Evolutionary conservation across 257 asterid genomes (phyloP).

Genomic region (Eucommia ulmoides): DNA sequence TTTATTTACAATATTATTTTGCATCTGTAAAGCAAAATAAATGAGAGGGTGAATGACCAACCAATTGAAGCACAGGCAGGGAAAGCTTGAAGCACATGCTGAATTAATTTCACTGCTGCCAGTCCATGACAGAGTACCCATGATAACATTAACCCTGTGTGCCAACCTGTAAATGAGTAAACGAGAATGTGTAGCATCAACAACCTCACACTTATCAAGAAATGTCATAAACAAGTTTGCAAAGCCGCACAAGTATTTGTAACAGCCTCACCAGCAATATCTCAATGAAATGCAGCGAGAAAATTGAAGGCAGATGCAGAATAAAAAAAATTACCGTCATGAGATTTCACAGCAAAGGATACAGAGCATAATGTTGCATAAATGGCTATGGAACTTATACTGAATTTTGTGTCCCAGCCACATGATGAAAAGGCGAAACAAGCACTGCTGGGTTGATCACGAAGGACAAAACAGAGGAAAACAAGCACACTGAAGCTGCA

Average conservation of each 20-base stretch:
- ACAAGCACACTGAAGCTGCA: constrained; percentile 55
- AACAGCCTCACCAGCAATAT: constrained; percentile 3
- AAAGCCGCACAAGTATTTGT: constrained; percentile 2
- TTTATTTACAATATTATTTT: too few species aligned
- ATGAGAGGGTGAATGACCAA: constrained; percentile 20
- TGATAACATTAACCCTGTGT: constrained; percentile 26
- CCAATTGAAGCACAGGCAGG: constrained; percentile 97
- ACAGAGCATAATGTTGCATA: constrained; percentile 33
- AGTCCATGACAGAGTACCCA: constrained; percentile 71
- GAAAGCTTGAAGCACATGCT: constrained; percentile 52
- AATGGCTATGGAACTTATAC: constrained; percentile 27
- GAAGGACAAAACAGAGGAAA: constrained; percentile 35
- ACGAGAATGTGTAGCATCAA: constrained; percentile 12
- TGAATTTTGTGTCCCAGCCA: constrained; percentile 20
- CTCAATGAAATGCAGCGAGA: constrained; percentile 5
- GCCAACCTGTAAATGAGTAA: constrained; percentile 38
- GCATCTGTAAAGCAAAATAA: constrained; percentile 6
- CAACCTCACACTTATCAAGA: constrained; percentile 4
- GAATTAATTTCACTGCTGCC: constrained; percentile 49
- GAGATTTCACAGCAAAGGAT: constrained; percentile 22
- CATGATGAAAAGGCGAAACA: constrained; percentile 10
- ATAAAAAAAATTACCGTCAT: constrained; percentile 23
- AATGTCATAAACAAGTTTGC: not conserved
- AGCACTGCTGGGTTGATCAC: constrained; percentile 17
- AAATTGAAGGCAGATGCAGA: constrained; percentile 6